These are phyloP conservation scores for Candida koratica DNA, from an alignment of 805 yeast species.

Conservation along the genomic window DNA sequence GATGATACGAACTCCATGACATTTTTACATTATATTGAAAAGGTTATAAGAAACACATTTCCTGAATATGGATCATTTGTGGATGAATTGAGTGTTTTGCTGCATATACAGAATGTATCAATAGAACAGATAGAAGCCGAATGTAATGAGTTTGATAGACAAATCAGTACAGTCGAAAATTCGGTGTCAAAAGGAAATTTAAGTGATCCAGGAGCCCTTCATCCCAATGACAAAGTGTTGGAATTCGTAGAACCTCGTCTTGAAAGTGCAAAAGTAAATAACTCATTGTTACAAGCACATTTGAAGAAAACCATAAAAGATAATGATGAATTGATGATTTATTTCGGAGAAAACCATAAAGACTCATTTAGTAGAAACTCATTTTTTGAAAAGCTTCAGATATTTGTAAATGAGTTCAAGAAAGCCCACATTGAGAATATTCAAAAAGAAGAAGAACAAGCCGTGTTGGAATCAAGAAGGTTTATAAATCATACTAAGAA, in stretches of 20 bases:
- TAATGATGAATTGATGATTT: conserved; percentile 68
- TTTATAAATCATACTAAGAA: conserved; percentile 7
- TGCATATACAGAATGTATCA: conserved; percentile 65
- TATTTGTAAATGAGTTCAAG: conserved; percentile 73
- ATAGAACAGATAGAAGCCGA: conserved; percentile 78
- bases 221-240: conserved; percentile 77
- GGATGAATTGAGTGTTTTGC: conserved; percentile 62
- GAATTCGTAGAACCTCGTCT: conserved; percentile 58
- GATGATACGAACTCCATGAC: conserved; percentile 85
- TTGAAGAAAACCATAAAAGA: conserved; percentile 58
- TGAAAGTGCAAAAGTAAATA: conserved; percentile 72
- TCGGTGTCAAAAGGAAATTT: conserved; percentile 81
- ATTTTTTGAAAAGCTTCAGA: conserved; percentile 76
- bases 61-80: conserved; percentile 74
- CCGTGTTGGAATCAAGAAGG: conserved; percentile 35
- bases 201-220: conserved; percentile 72
- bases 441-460: conserved; percentile 76
- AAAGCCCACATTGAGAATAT: conserved; percentile 77
- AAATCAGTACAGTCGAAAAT: conserved; percentile 64
- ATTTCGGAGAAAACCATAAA: conserved; percentile 83
- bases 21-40: conserved; percentile 89
- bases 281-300: conserved; percentile 60
- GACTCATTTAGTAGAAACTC: conserved; percentile 64
- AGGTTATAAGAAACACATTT: conserved; percentile 74
- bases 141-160: conserved; percentile 57